Evolutionary conservation across 2,329 filamentous ascomycete genomes (phyloP).

Genomic region (Fusarium devonianum): DNA sequence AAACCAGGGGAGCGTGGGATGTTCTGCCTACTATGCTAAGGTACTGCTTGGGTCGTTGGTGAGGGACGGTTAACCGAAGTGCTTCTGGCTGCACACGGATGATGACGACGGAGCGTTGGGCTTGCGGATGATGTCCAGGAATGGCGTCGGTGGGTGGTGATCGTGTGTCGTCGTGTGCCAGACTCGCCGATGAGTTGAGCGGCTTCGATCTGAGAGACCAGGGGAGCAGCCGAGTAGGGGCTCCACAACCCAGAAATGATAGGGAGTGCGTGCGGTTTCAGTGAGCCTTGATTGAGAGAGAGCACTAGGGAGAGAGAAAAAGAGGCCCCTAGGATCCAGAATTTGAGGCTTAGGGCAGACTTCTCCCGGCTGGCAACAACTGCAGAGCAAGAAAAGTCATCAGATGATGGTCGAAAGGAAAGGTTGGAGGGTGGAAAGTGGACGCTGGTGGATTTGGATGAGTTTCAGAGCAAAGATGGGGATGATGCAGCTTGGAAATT

Average conservation of each 20-base stretch:
- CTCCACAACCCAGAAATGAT: constrained; percentile 13
- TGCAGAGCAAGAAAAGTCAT: not conserved
- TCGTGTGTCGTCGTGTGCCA: constrained; percentile 31
- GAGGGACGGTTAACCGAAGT: constrained; percentile 12
- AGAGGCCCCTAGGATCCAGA: constrained; percentile 11
- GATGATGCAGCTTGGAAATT: constrained; percentile 9
- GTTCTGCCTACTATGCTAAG: no score
- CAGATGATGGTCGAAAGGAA: not conserved
- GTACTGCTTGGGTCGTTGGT: constrained; percentile 17
- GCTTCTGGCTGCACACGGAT: constrained; percentile 22
- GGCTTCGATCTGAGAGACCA: constrained; percentile 32
- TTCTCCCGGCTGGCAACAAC: constrained; percentile 1
- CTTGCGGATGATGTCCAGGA: constrained; percentile 17
- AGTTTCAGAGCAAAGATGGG: constrained; percentile 1
- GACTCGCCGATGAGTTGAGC: constrained; percentile 26
- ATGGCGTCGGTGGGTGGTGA: constrained; percentile 25
- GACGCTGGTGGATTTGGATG: not conserved
- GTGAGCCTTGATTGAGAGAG: constrained; percentile 14
- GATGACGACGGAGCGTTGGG: constrained; percentile 20
- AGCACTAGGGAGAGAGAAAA: no score
- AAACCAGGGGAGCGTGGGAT: constrained; percentile 29
- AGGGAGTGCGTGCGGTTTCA: constrained; percentile 12
- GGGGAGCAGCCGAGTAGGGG: constrained; percentile 27
- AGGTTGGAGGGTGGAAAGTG: not conserved
- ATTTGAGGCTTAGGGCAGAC: constrained; percentile 8